phyloP scores from a whole-genome alignment of 2,329 filamentous ascomycete genomes.

The Phyllosticta ampelicida region DNA sequence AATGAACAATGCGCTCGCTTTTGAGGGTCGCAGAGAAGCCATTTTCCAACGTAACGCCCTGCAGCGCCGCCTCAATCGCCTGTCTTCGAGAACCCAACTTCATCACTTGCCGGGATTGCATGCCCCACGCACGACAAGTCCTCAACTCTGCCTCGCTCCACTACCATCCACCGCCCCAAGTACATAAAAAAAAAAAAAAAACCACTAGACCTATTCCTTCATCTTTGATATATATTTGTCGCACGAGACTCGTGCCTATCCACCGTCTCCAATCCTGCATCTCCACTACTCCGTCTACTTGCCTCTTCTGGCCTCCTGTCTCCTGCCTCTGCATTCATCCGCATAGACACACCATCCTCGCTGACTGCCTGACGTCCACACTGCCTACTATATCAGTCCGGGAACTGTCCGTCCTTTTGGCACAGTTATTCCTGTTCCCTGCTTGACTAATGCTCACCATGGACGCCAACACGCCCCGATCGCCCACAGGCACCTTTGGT shows the following conservation, averaged over 20 bases:
- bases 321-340: not conserved
- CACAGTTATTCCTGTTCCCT: not conserved
- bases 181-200: conserved; percentile 16
- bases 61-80: conserved; percentile 9
- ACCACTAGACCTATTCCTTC: not conserved
- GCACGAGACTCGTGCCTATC: conserved; percentile 17
- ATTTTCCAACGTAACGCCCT: conserved; percentile 2
- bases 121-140: conserved; percentile 5
- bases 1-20: not conserved
- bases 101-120: conserved; percentile 24
- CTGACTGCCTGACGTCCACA: conserved; percentile 2
- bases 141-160: conserved; percentile 15
- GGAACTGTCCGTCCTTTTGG: not conserved
- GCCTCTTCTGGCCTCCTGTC: not conserved
- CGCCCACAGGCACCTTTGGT: conserved; percentile 1
- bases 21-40: not conserved
- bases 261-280: not conserved
- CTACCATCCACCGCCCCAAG: conserved; percentile 25
- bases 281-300: not conserved
- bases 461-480: conserved; percentile 5
- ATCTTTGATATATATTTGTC: conserved; percentile 11
- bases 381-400: not conserved
- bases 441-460: not conserved
- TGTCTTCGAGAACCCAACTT: conserved; percentile 18
- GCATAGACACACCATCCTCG: not conserved